Evolutionary conservation across 768 basidiomycete species (phyloP).

Genomic region (Lactarius sp.): DNA sequence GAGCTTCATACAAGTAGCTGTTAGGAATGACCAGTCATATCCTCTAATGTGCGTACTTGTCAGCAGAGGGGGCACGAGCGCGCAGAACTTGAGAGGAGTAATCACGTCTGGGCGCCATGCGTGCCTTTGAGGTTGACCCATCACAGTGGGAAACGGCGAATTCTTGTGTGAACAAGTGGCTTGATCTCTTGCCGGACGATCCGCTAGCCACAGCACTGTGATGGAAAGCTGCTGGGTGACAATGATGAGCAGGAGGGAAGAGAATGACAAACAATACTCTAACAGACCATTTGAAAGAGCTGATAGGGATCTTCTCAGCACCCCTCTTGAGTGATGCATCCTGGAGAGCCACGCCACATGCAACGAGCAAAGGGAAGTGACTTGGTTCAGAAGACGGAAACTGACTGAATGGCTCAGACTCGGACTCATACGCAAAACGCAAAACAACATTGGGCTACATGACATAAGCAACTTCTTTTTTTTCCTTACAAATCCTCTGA

Average conservation of each 20-base stretch:
- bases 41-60: conserved; percentile 11
- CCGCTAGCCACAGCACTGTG: not conserved
- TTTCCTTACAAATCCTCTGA: not conserved
- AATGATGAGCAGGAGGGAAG: not conserved
- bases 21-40: not conserved
- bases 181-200: not conserved
- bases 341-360: not conserved
- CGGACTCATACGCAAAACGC: not conserved
- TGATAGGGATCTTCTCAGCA: not conserved
- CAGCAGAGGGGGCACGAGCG: not conserved
- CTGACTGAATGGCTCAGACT: not conserved
- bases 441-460: not conserved
- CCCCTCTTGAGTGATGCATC: conserved; percentile 4
- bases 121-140: not conserved
- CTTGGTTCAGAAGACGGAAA: too few species aligned
- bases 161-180: not conserved
- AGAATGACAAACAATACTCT: not conserved
- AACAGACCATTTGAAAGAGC: conserved; percentile 4
- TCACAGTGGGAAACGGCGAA: not conserved
- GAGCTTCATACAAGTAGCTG: not conserved
- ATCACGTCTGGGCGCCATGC: not conserved
- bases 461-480: not conserved
- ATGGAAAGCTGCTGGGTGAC: not conserved
- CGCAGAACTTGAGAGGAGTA: conserved; percentile 16
- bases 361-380: not conserved